These are phyloP conservation scores for Brasilioporus rufonigricans DNA, from an alignment of 768 basidiomycete genomes.

Conservation along the genomic window DNA sequence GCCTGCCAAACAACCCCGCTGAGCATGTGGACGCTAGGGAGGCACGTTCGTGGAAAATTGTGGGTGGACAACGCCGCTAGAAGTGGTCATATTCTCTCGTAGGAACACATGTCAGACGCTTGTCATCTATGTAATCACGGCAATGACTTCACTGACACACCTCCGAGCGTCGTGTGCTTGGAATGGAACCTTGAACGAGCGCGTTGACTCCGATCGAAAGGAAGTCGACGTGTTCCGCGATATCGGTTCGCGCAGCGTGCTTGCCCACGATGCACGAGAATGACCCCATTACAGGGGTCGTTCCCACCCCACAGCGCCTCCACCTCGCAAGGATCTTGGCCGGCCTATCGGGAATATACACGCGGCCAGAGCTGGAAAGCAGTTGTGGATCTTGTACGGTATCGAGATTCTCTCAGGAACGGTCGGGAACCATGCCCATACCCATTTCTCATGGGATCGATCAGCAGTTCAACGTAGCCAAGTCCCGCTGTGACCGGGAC, in stretches of 20 bases:
- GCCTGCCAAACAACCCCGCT: not conserved
- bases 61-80: not conserved
- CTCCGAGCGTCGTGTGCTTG: not conserved
- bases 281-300: slow-evolving; percentile 7
- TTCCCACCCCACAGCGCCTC: slow-evolving; percentile 27
- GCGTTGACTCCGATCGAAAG: slow-evolving; percentile 13
- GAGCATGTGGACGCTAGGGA: slow-evolving; percentile 7
- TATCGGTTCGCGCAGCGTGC: not conserved
- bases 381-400: slow-evolving; percentile 37
- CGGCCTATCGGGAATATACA: slow-evolving; percentile 19
- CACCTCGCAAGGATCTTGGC: slow-evolving; percentile 9
- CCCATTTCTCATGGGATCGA: slow-evolving; percentile 23
- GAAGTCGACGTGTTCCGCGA: not conserved
- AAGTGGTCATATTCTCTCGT: not conserved
- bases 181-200: slow-evolving; percentile 12
- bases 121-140: not conserved
- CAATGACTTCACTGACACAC: slow-evolving; percentile 5
- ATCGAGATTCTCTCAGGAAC: slow-evolving; percentile 15
- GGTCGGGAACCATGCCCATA: slow-evolving; percentile 13
- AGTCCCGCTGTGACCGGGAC: not conserved
- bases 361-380: slow-evolving; percentile 21
- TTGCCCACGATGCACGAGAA: slow-evolving; percentile 6
- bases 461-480: not conserved
- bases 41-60: slow-evolving; percentile 4
- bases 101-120: not conserved